Evolutionary conservation across 2,329 filamentous ascomycete genomes (phyloP), one percentile per base, ranked within the genome.

Genomic region (Didymella pinodella): DNA sequence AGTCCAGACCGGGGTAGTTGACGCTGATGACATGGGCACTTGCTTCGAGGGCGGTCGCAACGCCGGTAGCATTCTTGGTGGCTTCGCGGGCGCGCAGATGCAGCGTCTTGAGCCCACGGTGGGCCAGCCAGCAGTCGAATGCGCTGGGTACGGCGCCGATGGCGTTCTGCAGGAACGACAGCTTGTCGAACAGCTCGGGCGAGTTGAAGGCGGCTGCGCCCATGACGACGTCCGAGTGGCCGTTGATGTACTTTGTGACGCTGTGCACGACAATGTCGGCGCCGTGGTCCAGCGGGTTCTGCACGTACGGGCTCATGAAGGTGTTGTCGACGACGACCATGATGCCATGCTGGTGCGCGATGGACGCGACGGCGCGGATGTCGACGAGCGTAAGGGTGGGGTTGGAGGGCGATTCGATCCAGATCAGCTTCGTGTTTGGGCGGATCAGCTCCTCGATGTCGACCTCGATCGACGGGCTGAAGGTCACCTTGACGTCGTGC

Each of bases 241-340:
- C 95, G 78, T 98, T 98, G 82, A 99, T 98, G 82, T 98, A 99
- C 82, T 99, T 99, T 44, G 95, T 99, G 55, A 99, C 95, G 54
- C 89, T 93, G 84, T 98, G 94, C 43, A 98, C 90, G 67, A 98
- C 94, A 65, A 98, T 93, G 78, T 99, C 95, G 68, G 95, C 95
- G 69, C 95, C 95, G 76, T 94, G 92, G 75, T 96, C 90, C 55
- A 99, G 87, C 3, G 95, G 95, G 80, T 97, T 98, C 81, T 99
- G 95, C 47, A 99, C 86, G 77, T 98, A 99, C 31, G 95, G 95
- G 62, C 90, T 94, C 75, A 98, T 84, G 84, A 99, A 99, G 20
- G 95, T 99, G 83, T 99, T 99, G 83, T 99, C 95, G 41, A 99
- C 95, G n/a, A 99, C 95, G 43, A 99, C 95, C 75, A 92, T 84